Evolutionary conservation across 352 stramenopile species (phyloP), one percentile per base, ranked within the genome.

Genomic region (Phytopythium delawarense): DNA sequence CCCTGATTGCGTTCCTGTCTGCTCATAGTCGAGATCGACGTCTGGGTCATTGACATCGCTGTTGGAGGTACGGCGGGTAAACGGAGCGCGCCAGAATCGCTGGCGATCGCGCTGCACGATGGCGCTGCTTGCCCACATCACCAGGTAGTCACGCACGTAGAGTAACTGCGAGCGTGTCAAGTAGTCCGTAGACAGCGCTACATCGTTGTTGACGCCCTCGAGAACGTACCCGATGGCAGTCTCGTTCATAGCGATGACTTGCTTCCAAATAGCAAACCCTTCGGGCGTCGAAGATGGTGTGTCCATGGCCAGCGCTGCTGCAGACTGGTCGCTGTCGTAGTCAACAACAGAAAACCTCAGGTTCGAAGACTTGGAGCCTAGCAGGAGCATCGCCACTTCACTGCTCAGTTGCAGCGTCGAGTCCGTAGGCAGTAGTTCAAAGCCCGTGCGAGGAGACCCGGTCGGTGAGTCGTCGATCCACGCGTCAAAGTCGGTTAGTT

Each of bases 221-320:
- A 92, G 66, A 0, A 89, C 64, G 42, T 79, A 81, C 0, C 25
- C 32, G 34, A 92, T 89, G 9, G 84, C 78, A 0, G 67, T 70
- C 61, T 84, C 74, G 28, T 92, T 77, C 52, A 91, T 71, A 5
- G 75, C 74, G 44, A 92, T 80, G 28, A 90, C 75, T 54, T 87
- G 76, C 28, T 91, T 91, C 84, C 84, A 92, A 49, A 92, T 87
- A 23, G 66, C 81, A 57, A 92, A 92, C 3, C 81, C 84, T 1
- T 70, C 63, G 0, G 78, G 76, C 1, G 79, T 88, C 32, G 63
- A 67, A 1, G 68, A 70, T 0, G 70, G 67, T n/a, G 58, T 32
- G 15, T 73, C 64, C 12, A 84, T 48, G 0, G 62, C 50, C 23
- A 76, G 72, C 18, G 61, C 57, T 9, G 68, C 67, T 23, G 61